These are phyloP conservation scores for Plenodomus lindquistii DNA, from an alignment of 2,329 filamentous ascomycete species.

Conservation along the genomic window DNA sequence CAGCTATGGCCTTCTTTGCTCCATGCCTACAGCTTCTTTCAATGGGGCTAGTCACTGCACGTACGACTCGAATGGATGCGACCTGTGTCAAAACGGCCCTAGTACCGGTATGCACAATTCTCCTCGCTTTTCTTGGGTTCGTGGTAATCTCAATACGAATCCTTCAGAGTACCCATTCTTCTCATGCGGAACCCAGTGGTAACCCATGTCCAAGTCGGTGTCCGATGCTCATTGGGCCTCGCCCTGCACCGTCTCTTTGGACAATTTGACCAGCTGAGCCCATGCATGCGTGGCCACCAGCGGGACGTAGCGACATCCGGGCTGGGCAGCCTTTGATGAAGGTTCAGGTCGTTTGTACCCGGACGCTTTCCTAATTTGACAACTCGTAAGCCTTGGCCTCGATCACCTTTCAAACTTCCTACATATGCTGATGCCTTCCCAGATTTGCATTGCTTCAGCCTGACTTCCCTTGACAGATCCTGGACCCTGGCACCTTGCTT, in stretches of 20 bases:
- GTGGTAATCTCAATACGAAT: not conserved
- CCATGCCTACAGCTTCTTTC: not conserved
- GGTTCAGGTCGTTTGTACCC: slow-evolving; percentile 21
- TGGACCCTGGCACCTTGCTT: not conserved
- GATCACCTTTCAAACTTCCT: slow-evolving; percentile 9
- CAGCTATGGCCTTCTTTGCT: not conserved
- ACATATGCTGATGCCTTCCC: slow-evolving; percentile 11
- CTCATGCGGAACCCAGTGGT: slow-evolving; percentile 1
- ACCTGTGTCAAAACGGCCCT: not conserved
- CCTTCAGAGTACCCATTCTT: slow-evolving; percentile 4
- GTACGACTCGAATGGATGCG: not conserved
- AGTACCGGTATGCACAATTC: not conserved
- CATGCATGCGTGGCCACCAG: not conserved
- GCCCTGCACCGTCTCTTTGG: slow-evolving; percentile 2
- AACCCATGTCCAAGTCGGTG: not conserved
- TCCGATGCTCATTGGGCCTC: slow-evolving; percentile 14
- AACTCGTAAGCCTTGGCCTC: not conserved
- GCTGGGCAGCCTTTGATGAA: slow-evolving; percentile 23
- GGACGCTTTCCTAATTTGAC: slow-evolving; percentile 3
- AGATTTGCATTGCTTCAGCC: not conserved
- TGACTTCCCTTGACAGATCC: not conserved
- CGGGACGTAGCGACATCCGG: slow-evolving; percentile 12
- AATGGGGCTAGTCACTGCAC: not conserved
- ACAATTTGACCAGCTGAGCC: slow-evolving; percentile 8
- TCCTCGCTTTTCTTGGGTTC: not conserved